Conservation (phyloP, 2,329 filamentous ascomycete genomes). For the Alternaria angustiovoidea region DNA sequence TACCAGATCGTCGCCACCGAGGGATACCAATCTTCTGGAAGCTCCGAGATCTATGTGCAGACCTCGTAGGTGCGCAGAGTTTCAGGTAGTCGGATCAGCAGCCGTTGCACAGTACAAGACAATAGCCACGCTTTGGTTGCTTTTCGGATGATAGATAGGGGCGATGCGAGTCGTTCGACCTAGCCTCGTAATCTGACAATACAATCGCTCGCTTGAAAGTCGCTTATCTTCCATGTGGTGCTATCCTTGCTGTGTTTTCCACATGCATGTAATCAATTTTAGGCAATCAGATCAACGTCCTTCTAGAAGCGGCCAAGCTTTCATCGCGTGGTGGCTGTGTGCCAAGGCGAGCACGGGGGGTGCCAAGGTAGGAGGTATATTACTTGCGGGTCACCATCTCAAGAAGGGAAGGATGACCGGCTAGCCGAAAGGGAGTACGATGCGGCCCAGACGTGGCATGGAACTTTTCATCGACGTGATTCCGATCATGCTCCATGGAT, state of each 20-base stretch:
- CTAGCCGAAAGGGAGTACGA: neutral
- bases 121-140: neutral
- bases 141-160: neutral
- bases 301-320: neutral
- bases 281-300: neutral
- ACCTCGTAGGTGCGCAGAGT: neutral
- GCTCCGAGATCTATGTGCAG: conserved; percentile 17
- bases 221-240: neutral
- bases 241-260: neutral
- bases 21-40: conserved; percentile 60
- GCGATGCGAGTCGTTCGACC: neutral
- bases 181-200: neutral
- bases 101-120: neutral
- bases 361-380: conserved; percentile 5
- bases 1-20: conserved; percentile 60
- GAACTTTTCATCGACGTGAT: neutral
- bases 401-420: neutral
- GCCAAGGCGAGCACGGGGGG: conserved; percentile 1
- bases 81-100: neutral
- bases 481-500: neutral
- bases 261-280: neutral
- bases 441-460: neutral
- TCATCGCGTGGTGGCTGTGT: neutral
- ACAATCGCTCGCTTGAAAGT: neutral
- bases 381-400: conserved; percentile 1